phyloP scores from a whole-genome alignment of 2,329 filamentous ascomycete genomes.

The Cryphonectria nitschkei region DNA sequence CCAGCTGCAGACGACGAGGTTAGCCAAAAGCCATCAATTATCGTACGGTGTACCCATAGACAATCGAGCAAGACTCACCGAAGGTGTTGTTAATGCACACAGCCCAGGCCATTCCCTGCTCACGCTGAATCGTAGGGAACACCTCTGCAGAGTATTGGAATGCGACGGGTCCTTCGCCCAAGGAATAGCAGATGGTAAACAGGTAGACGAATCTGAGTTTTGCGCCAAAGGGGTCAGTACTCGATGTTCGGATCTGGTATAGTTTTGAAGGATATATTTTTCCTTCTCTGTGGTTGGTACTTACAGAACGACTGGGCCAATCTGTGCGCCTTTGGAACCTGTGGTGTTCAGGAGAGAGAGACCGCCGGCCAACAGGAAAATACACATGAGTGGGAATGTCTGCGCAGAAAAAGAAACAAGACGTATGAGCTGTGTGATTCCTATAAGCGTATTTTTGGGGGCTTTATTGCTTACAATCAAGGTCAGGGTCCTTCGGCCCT shows the following conservation, averaged over 20 bases:
- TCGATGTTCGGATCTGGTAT: not conserved
- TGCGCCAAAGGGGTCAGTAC: not conserved
- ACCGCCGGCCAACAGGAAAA: conserved; percentile 50
- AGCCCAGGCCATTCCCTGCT: conserved; percentile 72
- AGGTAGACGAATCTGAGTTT: conserved; percentile 55
- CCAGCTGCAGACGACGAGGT: conserved; percentile 28
- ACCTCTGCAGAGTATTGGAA: conserved; percentile 72
- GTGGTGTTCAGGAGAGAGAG: conserved; percentile 56
- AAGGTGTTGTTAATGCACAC: conserved; percentile 54
- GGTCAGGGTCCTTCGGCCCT: conserved; percentile 35
- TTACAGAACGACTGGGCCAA: conserved; percentile 54
- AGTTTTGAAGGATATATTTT: not conserved
- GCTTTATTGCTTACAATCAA: conserved; percentile 32
- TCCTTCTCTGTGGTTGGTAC: not conserved
- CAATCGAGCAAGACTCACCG: not conserved
- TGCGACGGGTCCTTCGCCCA: conserved; percentile 68
- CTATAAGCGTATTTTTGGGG: conserved; percentile 31
- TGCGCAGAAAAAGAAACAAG: conserved; percentile 49
- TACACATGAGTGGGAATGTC: conserved; percentile 58
- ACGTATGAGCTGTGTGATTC: conserved; percentile 38
- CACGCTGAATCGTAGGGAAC: conserved; percentile 71
- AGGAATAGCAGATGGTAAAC: conserved; percentile 65
- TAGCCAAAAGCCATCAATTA: conserved; percentile 13
- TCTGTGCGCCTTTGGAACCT: conserved; percentile 33
- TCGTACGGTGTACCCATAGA: conserved; percentile 32